Conservation (phyloP, 192 early-diverging fungal species). For the Geosiphon pyriformis region DNA sequence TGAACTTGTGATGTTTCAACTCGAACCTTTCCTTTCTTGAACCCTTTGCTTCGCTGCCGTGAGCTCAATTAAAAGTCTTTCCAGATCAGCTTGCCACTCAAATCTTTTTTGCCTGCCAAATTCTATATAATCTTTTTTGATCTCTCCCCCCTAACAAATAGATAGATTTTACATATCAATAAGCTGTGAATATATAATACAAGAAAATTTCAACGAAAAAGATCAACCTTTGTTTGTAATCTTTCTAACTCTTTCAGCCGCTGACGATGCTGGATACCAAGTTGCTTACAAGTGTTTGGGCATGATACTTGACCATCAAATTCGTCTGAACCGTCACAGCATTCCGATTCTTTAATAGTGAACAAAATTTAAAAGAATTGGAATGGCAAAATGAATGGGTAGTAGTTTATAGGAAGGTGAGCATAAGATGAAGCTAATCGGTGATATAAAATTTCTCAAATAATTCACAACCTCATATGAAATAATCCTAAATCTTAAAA, state of each 20-base stretch:
- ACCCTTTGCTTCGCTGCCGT: conserved; percentile 15
- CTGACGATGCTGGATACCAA: conserved; percentile 44
- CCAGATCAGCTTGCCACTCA: conserved; percentile 14
- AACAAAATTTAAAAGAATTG: conserved; percentile 1
- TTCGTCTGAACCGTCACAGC: conserved; percentile 97
- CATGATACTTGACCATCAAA: conserved; percentile 56
- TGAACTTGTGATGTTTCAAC: too few relatives aligned
- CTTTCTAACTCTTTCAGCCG: conserved; percentile 28
- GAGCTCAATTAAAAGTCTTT: conserved; percentile 12
- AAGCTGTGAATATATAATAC: background rate
- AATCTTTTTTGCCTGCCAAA: conserved; percentile 27
- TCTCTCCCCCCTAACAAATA: conserved; percentile 5
- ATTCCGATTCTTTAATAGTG: conserved; percentile 56
- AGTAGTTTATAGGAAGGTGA: too few relatives aligned
- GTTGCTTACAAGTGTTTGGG: conserved; percentile 67
- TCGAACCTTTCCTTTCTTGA: conserved; percentile 28
- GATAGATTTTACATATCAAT: background rate
- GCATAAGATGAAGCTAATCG: too few relatives aligned
- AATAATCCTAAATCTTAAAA: background rate
- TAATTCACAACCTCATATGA: too few relatives aligned
- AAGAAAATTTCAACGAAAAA: background rate
- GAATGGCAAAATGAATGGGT: background rate
- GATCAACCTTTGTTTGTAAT: conserved; percentile 22
- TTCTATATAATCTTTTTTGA: conserved; percentile 29
- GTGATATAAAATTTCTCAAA: too few relatives aligned